phyloP scores from a whole-genome alignment of 169 alveolate genomes.

The Blepharisma undulans region DNA sequence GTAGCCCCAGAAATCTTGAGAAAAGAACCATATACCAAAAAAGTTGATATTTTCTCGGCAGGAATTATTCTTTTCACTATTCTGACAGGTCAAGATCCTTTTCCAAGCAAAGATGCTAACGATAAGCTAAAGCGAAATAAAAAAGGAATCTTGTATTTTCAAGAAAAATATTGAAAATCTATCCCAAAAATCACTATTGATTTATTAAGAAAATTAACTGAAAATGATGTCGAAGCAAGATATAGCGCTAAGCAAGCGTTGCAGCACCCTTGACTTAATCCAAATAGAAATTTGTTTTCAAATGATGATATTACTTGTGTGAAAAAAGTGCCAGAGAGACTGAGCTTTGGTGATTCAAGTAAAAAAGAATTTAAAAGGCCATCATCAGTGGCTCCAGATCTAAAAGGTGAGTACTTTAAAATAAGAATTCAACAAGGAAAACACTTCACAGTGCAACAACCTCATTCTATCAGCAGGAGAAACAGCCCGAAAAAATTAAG shows the following conservation, averaged over 20 bases:
- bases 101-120: slow-evolving; percentile 20
- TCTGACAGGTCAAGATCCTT: slow-evolving; percentile 64
- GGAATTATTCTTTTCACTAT: slow-evolving; percentile 68
- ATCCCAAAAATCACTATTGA: not conserved
- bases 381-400: not conserved
- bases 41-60: slow-evolving; percentile 71
- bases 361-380: not conserved
- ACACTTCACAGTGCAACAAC: not conserved
- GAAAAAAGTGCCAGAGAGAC: not conserved
- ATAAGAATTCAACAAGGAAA: not conserved
- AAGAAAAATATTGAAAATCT: not conserved
- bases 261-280: not conserved
- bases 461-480: not conserved
- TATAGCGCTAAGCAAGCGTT: not conserved
- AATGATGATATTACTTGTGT: not conserved
- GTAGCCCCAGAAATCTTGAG: slow-evolving; percentile 29
- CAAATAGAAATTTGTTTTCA: not conserved
- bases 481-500: not conserved
- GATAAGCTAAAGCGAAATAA: not conserved
- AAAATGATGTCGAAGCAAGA: not conserved
- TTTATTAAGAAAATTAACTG: not conserved
- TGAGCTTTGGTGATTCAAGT: not conserved
- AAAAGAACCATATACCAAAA: slow-evolving; percentile 54
- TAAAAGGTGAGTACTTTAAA: not conserved
- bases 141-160: not conserved